These are phyloP conservation scores for Geotrichum cucujoidarum DNA, from an alignment of 1,139 yeast genomes.

Conservation along the genomic window DNA sequence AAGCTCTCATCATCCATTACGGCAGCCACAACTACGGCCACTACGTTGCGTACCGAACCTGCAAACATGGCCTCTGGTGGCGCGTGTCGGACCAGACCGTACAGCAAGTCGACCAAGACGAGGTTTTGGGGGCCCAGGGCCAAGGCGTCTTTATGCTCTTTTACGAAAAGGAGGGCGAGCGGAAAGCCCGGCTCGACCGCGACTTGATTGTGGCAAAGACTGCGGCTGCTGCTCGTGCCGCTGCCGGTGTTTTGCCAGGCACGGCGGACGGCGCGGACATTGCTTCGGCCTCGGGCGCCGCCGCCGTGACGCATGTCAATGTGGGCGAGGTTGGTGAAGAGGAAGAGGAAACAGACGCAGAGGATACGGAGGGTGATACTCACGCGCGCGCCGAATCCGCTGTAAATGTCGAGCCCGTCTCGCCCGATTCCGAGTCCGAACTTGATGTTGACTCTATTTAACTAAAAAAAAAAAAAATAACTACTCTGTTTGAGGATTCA, in stretches of 20 bases:
- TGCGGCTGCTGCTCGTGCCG: no score
- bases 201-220: not conserved
- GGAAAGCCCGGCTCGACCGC: not conserved
- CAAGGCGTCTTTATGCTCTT: constrained; percentile 85
- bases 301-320: not conserved
- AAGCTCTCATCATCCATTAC: constrained; percentile 83
- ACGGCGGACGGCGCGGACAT: no score
- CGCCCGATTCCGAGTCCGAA: no score
- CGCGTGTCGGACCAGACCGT: constrained; percentile 87
- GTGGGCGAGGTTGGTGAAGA: not conserved
- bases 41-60: constrained; percentile 76
- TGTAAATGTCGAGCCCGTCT: no score
- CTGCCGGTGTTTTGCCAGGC: no score
- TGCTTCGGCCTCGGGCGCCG: no score
- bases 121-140: constrained; percentile 64
- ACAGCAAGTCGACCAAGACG: constrained; percentile 69
- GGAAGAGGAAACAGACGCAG: not conserved
- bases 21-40: constrained; percentile 97
- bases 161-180: constrained; percentile 48
- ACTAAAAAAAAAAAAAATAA: no score
- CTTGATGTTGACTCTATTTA: no score
- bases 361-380: not conserved
- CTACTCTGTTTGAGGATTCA: no score
- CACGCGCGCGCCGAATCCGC: no score
- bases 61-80: constrained; percentile 84